Conservation (phyloP, 2,329 filamentous ascomycete genomes). For the Bipolaris zeicola region DNA sequence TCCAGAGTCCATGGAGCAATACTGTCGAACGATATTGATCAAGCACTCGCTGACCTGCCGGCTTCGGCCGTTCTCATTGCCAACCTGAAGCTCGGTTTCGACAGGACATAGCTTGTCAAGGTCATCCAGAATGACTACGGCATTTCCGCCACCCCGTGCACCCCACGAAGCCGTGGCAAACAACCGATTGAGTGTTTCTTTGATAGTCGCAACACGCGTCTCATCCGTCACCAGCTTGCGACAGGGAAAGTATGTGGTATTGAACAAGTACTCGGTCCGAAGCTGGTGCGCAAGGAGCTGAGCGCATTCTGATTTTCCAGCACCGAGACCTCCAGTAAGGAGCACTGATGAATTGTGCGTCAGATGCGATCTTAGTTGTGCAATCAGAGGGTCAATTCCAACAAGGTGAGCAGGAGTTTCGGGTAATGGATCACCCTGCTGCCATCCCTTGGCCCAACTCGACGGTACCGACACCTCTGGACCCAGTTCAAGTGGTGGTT, state of each 20-base stretch:
- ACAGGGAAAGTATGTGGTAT: constrained; percentile 85
- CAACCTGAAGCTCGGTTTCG: constrained; percentile 92
- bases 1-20: constrained; percentile 77
- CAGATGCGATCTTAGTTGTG: constrained; percentile 75
- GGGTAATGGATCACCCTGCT: constrained; percentile 62
- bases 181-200: constrained; percentile 80
- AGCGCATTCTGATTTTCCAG: constrained; percentile 84
- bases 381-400: constrained; percentile 79
- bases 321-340: constrained; percentile 84
- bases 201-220: constrained; percentile 85
- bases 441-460: constrained; percentile 55
- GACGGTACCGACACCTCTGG: constrained; percentile 70
- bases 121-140: constrained; percentile 88
- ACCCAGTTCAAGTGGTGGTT: constrained; percentile 76
- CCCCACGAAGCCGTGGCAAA: constrained; percentile 94
- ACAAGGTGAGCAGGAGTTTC: constrained; percentile 68
- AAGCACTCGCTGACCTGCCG: constrained; percentile 90
- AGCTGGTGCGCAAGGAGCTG: constrained; percentile 76
- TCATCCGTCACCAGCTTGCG: constrained; percentile 89
- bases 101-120: constrained; percentile 90
- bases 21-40: constrained; percentile 80
- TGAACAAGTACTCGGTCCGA: constrained; percentile 74
- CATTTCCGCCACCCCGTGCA: constrained; percentile 79
- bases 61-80: constrained; percentile 90
- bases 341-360: constrained; percentile 87